These are phyloP conservation scores for Hypoxylon lienhwacheense DNA, from an alignment of 495 filamentous ascomycete species.

Conservation along the genomic window DNA sequence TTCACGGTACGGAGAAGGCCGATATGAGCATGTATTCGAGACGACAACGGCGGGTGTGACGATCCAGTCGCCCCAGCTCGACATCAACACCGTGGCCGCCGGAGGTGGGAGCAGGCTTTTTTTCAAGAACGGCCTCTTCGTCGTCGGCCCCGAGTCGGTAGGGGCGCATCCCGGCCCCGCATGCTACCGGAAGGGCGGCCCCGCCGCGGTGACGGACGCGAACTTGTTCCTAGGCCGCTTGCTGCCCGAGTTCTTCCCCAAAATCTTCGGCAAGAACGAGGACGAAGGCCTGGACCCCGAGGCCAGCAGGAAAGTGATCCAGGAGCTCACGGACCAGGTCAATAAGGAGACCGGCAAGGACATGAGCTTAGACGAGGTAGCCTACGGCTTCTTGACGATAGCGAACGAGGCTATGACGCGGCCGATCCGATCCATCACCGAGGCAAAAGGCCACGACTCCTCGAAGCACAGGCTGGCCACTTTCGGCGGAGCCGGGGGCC, in stretches of 20 bases:
- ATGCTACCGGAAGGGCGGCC: conserved; percentile 46
- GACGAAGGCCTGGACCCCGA: conserved; percentile 80
- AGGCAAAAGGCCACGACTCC: conserved; percentile 91
- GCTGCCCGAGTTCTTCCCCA: conserved; percentile 92
- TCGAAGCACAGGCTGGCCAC: conserved; percentile 86
- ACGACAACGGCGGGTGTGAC: conserved; percentile 95
- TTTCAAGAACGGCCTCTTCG: conserved; percentile 44
- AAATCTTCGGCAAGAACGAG: conserved; percentile 93
- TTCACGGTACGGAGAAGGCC: conserved; percentile 81
- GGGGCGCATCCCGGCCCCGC: conserved; percentile 43
- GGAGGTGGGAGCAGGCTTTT: conserved; percentile 47
- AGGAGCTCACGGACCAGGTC: conserved; percentile 75
- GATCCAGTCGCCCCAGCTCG: conserved; percentile 91
- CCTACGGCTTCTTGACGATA: conserved; percentile 86
- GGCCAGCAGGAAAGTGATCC: conserved; percentile 74
- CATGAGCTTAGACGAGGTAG: conserved; percentile 86
- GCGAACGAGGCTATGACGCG: conserved; percentile 96
- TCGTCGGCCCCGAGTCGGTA: conserved; percentile 45
- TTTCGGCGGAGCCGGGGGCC: conserved; percentile 93
- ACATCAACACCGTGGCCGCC: conserved; percentile 81
- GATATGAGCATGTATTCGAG: conserved; percentile 96
- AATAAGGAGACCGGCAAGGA: conserved; percentile 67
- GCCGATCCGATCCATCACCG: conserved; percentile 88
- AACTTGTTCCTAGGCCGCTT: conserved; percentile 57
- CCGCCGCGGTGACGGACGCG: conserved; percentile 47